A percentile compares a stretch with the other conserved stretches of the same genome.
Conservation (phyloP, 2,329 filamentous ascomycete genomes). For the Colletotrichum sp. region DNA sequence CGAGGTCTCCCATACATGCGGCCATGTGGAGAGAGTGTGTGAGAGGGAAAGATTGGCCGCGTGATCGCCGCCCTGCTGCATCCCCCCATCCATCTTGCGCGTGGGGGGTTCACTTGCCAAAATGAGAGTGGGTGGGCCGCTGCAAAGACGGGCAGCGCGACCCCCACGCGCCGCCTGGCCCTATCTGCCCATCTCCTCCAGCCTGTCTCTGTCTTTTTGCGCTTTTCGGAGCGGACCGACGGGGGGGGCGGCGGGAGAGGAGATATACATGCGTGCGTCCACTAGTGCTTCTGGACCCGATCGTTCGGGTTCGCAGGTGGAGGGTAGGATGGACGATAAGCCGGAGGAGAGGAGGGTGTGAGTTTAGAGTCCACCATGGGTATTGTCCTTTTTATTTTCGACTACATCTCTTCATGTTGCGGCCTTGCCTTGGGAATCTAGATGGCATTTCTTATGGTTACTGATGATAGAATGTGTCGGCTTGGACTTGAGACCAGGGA, state of each 20-base stretch:
- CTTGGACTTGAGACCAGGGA: background rate
- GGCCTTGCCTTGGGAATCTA: background rate
- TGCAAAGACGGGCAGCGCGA: background rate
- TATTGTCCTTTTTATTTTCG: background rate
- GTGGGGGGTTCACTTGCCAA: background rate
- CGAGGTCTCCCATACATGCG: background rate
- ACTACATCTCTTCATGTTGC: background rate
- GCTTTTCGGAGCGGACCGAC: constrained; percentile 4
- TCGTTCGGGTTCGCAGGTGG: background rate
- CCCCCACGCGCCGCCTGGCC: background rate
- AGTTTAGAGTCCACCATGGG: background rate
- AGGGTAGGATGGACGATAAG: background rate
- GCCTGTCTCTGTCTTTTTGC: background rate
- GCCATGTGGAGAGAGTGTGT: background rate
- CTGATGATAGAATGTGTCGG: background rate
- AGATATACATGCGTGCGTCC: background rate
- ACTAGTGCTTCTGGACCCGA: background rate
- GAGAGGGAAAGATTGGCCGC: background rate
- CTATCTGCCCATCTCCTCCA: background rate
- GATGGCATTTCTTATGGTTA: background rate
- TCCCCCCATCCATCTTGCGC: background rate
- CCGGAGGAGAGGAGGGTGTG: background rate
- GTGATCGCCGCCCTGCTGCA: background rate
- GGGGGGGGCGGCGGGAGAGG: background rate
- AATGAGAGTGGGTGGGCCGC: background rate